Evolutionary conservation across 257 asterid species (phyloP), one percentile per base, ranked within the genome.

Genomic region (Perilla frutescens): DNA sequence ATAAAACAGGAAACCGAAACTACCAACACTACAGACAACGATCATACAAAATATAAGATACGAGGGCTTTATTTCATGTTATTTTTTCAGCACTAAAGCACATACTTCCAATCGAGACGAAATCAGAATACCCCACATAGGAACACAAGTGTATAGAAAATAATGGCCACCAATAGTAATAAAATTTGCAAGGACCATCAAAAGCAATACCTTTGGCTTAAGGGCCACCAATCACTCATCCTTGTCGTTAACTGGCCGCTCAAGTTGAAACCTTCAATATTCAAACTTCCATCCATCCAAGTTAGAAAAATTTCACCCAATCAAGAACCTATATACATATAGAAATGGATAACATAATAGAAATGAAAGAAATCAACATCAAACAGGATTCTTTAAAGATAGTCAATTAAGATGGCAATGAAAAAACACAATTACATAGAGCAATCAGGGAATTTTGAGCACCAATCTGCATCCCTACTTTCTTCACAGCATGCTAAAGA

Each of bases 341-440:
- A 34, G 37, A 49, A 66, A 64, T n/a, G 41, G 50, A 48, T 3
- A 73, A 45, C 39, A 3, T 43, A 67, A 50, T 3, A 2, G 9
- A 53, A 12, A 47, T 1, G 29, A 62, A 32, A 70, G 32, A 13
- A 34, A 36, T 44, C 40, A 41, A 45, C 44, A 49, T 57, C 49
- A 64, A 31, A 7, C 50, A 69, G 54, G 66, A 70, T 40, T 45
- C 55, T 45, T 37, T 51, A 61, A 29, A 72, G 20, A 14, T 66
- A 51, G 74, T 62, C 78, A 63, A 72, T 71, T 64, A 62, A 68
- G 66, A 67, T 37, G 67, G 68, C 62, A 77, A 10, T 47, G 63
- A 72, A 72, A 67, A 73, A 13, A 11, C 8, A 66, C 73, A 78
- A 82, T 77, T 64, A 75, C 82, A 79, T 50, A 65, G 75, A 77